These are phyloP conservation scores for Angomonas desouzai DNA, from an alignment of 208 protist genomes.

Conservation along the genomic window DNA sequence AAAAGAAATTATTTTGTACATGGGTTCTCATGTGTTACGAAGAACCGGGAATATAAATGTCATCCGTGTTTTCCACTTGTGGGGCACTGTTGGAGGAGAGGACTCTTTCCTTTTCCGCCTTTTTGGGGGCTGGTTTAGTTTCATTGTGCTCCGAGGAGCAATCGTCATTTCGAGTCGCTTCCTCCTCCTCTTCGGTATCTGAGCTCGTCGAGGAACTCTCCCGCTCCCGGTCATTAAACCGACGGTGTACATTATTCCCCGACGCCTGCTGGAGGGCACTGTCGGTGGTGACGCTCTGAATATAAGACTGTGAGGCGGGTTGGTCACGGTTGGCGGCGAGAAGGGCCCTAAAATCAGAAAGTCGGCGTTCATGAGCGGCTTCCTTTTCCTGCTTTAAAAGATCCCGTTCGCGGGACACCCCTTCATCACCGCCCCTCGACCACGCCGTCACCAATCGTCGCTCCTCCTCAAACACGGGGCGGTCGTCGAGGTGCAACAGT, in stretches of 20 bases:
- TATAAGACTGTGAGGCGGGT: neutral
- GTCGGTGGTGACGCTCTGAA: conserved; percentile 4
- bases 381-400: conserved; percentile 69
- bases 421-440: conserved; percentile 71
- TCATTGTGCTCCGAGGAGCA: neutral
- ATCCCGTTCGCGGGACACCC: conserved; percentile 51
- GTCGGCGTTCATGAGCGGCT: conserved; percentile 27
- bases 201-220: neutral
- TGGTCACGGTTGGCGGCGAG: conserved; percentile 14
- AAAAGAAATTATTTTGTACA: conserved; percentile 7
- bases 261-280: neutral
- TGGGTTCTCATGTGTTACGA: neutral
- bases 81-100: conserved; percentile 4
- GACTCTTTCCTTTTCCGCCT: conserved; percentile 4
- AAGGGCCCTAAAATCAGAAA: conserved; percentile 76
- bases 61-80: neutral
- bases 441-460: conserved; percentile 84
- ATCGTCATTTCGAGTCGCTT: too few species aligned
- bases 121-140: neutral
- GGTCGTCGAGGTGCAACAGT: conserved; percentile 90
- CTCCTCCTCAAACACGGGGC: conserved; percentile 87
- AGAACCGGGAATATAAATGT: conserved; percentile 12
- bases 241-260: neutral
- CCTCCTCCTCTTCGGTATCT: neutral
- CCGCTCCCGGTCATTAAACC: neutral